These are phyloP conservation scores for Colletotrichum graminicola DNA, from an alignment of 2,329 filamentous ascomycete genomes.

Conservation along the genomic window DNA sequence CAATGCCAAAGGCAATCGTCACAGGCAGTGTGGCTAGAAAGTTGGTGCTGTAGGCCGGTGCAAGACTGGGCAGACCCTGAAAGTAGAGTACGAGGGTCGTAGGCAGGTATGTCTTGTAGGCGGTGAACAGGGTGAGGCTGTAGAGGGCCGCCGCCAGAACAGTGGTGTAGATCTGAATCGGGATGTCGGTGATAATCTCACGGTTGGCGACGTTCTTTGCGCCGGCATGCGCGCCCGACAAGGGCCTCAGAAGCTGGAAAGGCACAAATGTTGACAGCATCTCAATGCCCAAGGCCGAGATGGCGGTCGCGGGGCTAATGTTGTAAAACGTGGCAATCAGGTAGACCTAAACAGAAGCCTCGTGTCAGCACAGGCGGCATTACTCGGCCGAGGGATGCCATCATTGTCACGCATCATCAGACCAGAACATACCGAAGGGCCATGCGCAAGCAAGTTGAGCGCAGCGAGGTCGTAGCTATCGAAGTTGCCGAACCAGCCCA, in stretches of 20 bases:
- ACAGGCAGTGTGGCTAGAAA: constrained; percentile 72
- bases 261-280: constrained; percentile 77
- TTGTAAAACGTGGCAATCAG: constrained; percentile 84
- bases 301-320: constrained; percentile 71
- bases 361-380: constrained; percentile 13
- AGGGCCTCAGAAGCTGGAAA: constrained; percentile 78
- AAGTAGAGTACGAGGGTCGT: constrained; percentile 81
- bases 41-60: constrained; percentile 73
- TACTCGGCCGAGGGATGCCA: neutral
- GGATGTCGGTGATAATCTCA: constrained; percentile 73
- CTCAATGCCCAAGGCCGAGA: constrained; percentile 75
- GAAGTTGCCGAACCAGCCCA: constrained; percentile 80
- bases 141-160: constrained; percentile 80
- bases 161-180: constrained; percentile 73
- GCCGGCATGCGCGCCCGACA: constrained; percentile 73
- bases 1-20: constrained; percentile 71
- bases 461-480: constrained; percentile 79
- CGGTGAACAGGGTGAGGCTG: constrained; percentile 76
- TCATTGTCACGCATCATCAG: neutral
- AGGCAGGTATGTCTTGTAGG: constrained; percentile 79
- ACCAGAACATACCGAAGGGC: constrained; percentile 71
- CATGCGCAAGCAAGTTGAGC: constrained; percentile 77
- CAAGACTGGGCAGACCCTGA: constrained; percentile 75
- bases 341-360: constrained; percentile 65
- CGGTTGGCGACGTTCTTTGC: constrained; percentile 66